These are phyloP conservation scores for Microsporum ferrugineum DNA, from an alignment of 2,329 filamentous ascomycete genomes.

Conservation along the genomic window DNA sequence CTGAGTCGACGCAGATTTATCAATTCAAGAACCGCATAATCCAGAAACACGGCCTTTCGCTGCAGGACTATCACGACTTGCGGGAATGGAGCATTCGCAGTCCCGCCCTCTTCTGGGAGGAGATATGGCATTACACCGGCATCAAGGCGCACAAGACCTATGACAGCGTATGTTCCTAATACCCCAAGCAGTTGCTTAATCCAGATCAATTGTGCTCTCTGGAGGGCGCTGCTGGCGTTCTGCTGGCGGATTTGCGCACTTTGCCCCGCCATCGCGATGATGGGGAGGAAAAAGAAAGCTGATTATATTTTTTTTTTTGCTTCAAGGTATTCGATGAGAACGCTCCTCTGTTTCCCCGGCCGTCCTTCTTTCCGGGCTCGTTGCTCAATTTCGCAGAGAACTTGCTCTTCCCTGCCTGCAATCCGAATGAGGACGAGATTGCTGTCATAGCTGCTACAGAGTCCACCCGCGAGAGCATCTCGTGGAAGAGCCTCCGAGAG, in stretches of 20 bases:
- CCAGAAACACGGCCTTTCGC: conserved; percentile 50
- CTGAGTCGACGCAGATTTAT: conserved; percentile 58
- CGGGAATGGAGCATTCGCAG: conserved; percentile 76
- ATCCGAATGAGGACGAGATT: conserved; percentile 45
- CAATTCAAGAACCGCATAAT: conserved; percentile 60
- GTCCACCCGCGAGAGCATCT: conserved; percentile 50
- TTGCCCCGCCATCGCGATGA: background rate
- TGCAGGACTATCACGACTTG: conserved; percentile 61
- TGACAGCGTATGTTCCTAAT: conserved; percentile 23
- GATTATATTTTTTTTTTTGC: too few species aligned
- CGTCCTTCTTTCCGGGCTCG: conserved; percentile 69
- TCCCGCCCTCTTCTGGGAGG: conserved; percentile 67
- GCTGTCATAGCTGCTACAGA: conserved; percentile 79
- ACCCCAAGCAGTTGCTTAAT: background rate
- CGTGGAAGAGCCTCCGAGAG: conserved; percentile 72
- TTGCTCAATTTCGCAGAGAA: conserved; percentile 92
- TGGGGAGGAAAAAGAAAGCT: background rate
- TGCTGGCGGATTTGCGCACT: background rate
- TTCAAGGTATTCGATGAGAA: conserved; percentile 54
- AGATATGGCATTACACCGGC: conserved; percentile 72
- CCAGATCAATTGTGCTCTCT: background rate
- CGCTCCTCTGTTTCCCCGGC: conserved; percentile 71
- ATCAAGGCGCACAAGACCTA: conserved; percentile 56
- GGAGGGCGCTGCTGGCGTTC: background rate
- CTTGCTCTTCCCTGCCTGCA: conserved; percentile 62